A percentile compares a stretch with the other conserved stretches of the same genome.
Evolutionary conservation across 495 filamentous ascomycete species (phyloP).

Genomic region (Filosporella fistucella): DNA sequence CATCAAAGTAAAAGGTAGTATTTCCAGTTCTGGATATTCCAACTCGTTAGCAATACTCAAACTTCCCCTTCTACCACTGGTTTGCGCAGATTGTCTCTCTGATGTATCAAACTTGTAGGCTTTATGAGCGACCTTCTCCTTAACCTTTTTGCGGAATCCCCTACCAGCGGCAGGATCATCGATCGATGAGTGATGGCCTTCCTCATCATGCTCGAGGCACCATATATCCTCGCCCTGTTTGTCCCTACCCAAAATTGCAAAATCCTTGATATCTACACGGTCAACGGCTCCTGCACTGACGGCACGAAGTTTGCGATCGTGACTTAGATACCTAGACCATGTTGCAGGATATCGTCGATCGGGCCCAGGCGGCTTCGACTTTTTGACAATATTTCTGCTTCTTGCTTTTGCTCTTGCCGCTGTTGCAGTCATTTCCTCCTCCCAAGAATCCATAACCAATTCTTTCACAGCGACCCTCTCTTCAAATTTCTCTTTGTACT

Average conservation of each 20-base stretch:
- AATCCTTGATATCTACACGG: conserved; percentile 13
- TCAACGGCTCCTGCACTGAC: conserved; percentile 7
- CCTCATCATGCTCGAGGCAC: conserved; percentile 17
- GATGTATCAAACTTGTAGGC: conserved; percentile 10
- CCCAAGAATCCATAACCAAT: conserved; percentile 20
- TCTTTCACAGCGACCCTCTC: conserved; percentile 15
- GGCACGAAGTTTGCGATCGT: conserved; percentile 14
- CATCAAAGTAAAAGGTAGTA: conserved; percentile 5
- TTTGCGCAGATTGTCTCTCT: conserved; percentile 1
- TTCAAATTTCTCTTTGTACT: conserved; percentile 9
- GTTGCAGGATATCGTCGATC: conserved; percentile 14
- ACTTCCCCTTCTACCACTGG: conserved; percentile 16
- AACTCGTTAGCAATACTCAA: conserved; percentile 6
- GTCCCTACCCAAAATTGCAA: conserved; percentile 11
- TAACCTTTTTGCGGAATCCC: conserved; percentile 2
- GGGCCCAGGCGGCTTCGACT: conserved; percentile 5
- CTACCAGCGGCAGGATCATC: conserved; percentile 6
- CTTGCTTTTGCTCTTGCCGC: conserved; percentile 17
- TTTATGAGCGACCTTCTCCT: neutral
- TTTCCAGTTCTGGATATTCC: conserved; percentile 22
- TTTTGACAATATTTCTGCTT: conserved; percentile 19
- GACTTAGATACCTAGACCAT: conserved; percentile 21
- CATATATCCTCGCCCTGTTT: conserved; percentile 14
- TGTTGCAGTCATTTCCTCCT: conserved; percentile 13
- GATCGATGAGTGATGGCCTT: conserved; percentile 10